Percentiles rank a stretch among this genome's conserved stretches.
phyloP scores from a whole-genome alignment of 1,284 basidiomycete genomes.

The Austroboletus novae-zelandiae region DNA sequence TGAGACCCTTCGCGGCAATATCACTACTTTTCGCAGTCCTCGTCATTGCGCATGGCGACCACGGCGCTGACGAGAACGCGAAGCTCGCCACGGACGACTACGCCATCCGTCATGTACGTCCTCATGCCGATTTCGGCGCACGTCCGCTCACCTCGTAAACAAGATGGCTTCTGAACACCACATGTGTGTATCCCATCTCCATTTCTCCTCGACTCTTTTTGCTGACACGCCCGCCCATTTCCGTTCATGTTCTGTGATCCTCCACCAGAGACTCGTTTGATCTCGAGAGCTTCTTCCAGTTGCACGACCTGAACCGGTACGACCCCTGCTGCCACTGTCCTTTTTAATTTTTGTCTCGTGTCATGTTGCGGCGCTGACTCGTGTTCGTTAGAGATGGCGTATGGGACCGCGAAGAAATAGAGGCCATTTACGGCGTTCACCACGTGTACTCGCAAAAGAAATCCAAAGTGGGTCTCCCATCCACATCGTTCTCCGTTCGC shows the following conservation, averaged over 20 bases:
- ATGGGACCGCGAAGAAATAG: slow-evolving; percentile 81
- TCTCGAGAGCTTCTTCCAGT: slow-evolving; percentile 75
- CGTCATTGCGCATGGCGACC: slow-evolving; percentile 32
- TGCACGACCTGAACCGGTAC: slow-evolving; percentile 88
- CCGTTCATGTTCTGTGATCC: neutral
- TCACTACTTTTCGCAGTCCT: slow-evolving; percentile 22
- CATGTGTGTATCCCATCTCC: slow-evolving; percentile 51
- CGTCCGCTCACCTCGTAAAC: neutral
- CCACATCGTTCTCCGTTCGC: neutral
- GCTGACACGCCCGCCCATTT: slow-evolving; percentile 2
- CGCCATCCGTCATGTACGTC: slow-evolving; percentile 53
- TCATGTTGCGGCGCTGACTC: neutral
- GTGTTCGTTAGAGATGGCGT: slow-evolving; percentile 52
- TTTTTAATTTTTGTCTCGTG: neutral
- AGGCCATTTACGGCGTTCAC: slow-evolving; percentile 93
- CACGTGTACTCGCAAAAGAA: slow-evolving; percentile 90
- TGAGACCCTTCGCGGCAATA: slow-evolving; percentile 23
- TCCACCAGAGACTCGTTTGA: slow-evolving; percentile 71
- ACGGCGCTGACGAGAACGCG: slow-evolving; percentile 23
- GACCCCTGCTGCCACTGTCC: neutral
- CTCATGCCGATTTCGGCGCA: slow-evolving; percentile 6
- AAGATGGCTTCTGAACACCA: slow-evolving; percentile 86
- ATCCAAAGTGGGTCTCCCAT: slow-evolving; percentile 51
- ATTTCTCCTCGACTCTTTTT: neutral
- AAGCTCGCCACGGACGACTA: slow-evolving; percentile 37